Evolutionary conservation across 1,139 yeast species (phyloP).

Genomic region (Debaryomyces robertsiae): DNA sequence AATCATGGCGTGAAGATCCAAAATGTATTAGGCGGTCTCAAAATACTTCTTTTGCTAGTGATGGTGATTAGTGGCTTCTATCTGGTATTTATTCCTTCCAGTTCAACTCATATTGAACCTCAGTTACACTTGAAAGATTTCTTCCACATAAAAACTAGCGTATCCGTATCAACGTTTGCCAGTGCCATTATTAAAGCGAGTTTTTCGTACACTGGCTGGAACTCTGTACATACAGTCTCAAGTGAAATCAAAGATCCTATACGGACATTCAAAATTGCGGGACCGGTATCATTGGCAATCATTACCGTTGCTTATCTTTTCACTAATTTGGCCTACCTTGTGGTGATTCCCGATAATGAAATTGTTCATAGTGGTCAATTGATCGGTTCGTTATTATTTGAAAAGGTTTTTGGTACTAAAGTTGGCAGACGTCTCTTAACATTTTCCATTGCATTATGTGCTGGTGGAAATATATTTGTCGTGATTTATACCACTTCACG

Average conservation of each 20-base stretch:
- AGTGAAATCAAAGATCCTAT: slow-evolving; percentile 63
- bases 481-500: slow-evolving; percentile 61
- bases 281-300: slow-evolving; percentile 54
- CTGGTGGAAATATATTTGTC: slow-evolving; percentile 66
- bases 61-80: slow-evolving; percentile 56
- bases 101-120: slow-evolving; percentile 43
- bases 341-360: slow-evolving; percentile 56
- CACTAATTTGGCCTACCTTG: slow-evolving; percentile 58
- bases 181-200: slow-evolving; percentile 60
- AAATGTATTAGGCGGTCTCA: slow-evolving; percentile 58
- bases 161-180: slow-evolving; percentile 50
- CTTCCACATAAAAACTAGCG: slow-evolving; percentile 27
- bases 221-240: slow-evolving; percentile 60
- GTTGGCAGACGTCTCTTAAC: slow-evolving; percentile 58
- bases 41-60: slow-evolving; percentile 48
- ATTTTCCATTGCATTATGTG: slow-evolving; percentile 57
- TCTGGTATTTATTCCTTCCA: slow-evolving; percentile 46
- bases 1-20: slow-evolving; percentile 57
- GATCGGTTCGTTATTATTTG: slow-evolving; percentile 60
- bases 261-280: slow-evolving; percentile 60
- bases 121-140: slow-evolving; percentile 39
- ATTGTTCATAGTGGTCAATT: slow-evolving; percentile 56
- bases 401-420: slow-evolving; percentile 53
- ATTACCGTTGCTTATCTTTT: slow-evolving; percentile 54
- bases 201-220: slow-evolving; percentile 68